Conservation (phyloP, 345 rosid species). For the Melaleuca quinquenervia region DNA sequence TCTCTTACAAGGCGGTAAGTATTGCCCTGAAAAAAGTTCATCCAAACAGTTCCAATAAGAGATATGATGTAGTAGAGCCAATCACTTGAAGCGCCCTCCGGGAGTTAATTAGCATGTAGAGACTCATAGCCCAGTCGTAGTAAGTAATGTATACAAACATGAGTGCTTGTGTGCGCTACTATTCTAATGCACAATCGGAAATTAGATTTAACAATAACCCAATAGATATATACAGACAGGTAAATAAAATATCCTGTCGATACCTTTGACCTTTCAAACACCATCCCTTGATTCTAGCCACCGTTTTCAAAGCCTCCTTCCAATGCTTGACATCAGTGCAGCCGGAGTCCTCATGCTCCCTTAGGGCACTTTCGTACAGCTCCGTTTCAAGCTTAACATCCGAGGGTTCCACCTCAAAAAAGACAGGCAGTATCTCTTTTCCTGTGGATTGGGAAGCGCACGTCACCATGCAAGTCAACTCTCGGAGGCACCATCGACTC, state of each 20-base stretch:
- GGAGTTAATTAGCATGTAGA: too few species aligned
- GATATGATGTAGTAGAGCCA: too few species aligned
- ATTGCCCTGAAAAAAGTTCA: too few species aligned
- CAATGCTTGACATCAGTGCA: too few species aligned
- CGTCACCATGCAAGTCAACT: background rate
- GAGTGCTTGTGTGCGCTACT: background rate
- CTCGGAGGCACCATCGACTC: background rate
- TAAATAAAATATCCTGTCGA: fast-evolving
- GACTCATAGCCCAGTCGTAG: fast-evolving
- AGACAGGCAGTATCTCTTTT: background rate
- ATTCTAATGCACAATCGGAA: fast-evolving
- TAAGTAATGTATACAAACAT: too few species aligned
- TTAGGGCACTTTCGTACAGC: too few species aligned
- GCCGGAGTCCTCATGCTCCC: too few species aligned
- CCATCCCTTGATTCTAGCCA: too few species aligned
- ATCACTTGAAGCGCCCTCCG: too few species aligned
- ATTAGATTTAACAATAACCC: background rate
- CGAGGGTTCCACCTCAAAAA: background rate
- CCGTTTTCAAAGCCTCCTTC: too few species aligned
- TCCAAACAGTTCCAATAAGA: too few species aligned
- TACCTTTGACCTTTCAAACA: background rate
- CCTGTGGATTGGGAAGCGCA: background rate
- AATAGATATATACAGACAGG: background rate
- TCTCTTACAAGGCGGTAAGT: background rate
- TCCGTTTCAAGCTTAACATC: too few species aligned